phyloP scores from a whole-genome alignment of 2,329 filamentous ascomycete genomes.

The Diaporthe citri region DNA sequence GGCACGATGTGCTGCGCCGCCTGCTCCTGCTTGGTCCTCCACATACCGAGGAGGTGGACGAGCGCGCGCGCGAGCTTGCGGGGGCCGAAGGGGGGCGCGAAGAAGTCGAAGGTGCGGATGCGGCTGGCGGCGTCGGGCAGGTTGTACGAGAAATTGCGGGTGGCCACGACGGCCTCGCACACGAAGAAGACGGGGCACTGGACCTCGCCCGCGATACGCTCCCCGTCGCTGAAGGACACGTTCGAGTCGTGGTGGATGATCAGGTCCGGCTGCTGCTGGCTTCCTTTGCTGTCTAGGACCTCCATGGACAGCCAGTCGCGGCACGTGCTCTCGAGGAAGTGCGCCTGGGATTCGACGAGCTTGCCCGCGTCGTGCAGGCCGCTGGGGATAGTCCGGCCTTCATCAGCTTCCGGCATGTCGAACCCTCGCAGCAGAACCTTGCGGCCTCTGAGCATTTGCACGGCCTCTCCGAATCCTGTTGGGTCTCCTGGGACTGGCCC shows the following conservation, averaged over 20 bases:
- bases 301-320: constrained; percentile 51
- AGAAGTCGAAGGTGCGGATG: constrained; percentile 51
- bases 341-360: constrained; percentile 39
- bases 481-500: constrained; percentile 39
- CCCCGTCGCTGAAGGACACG: constrained; percentile 30
- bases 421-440: constrained; percentile 47
- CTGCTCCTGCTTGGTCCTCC: constrained; percentile 34
- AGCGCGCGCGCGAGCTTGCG: constrained; percentile 53
- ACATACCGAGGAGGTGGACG: constrained; percentile 39
- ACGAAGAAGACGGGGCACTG: constrained; percentile 47
- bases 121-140: constrained; percentile 41
- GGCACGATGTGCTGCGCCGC: background rate
- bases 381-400: background rate
- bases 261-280: constrained; percentile 42
- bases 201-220: constrained; percentile 27
- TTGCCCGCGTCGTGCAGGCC: constrained; percentile 22
- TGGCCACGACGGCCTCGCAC: constrained; percentile 49
- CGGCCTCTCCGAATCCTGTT: constrained; percentile 47
- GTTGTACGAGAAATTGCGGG: constrained; percentile 43
- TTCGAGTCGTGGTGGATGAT: constrained; percentile 44
- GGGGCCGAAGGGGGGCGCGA: constrained; percentile 55
- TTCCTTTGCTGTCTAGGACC: constrained; percentile 40
- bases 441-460: constrained; percentile 48
- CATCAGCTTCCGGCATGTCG: constrained; percentile 1
- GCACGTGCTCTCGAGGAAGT: constrained; percentile 47